Percentiles rank a stretch among this genome's conserved stretches.
Evolutionary conservation across 1,139 yeast species (phyloP).

Genomic region (Saccharomycopsis hybrid): DNA sequence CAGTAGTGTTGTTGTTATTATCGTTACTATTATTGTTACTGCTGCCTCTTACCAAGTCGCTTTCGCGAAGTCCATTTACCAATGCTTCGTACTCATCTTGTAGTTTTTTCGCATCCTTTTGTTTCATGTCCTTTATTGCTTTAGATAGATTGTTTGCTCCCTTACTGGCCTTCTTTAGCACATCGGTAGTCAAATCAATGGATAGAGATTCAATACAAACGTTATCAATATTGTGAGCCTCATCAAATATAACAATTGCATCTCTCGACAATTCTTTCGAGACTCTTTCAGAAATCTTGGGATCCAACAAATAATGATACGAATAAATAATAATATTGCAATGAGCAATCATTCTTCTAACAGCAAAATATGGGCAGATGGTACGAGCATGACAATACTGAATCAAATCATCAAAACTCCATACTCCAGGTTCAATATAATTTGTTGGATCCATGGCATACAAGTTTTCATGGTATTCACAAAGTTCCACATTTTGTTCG

Average conservation of each 20-base stretch:
- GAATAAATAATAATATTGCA: constrained; percentile 94
- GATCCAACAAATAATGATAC: constrained; percentile 91
- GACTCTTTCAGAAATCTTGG: constrained; percentile 93
- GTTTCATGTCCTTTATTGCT: constrained; percentile 77
- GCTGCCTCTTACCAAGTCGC: constrained; percentile 66
- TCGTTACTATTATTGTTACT: too few relatives aligned
- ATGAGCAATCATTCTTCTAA: constrained; percentile 94
- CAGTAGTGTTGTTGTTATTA: not conserved
- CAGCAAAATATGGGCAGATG: constrained; percentile 95
- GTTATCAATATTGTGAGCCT: constrained; percentile 97
- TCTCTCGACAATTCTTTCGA: constrained; percentile 89
- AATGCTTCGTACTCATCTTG: constrained; percentile 87
- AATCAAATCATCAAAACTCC: constrained; percentile 79
- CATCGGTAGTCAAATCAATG: constrained; percentile 81
- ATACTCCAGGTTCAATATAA: constrained; percentile 86
- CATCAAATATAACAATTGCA: constrained; percentile 91
- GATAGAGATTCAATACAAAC: constrained; percentile 96
- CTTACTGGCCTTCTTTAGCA: constrained; percentile 63
- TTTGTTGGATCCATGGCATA: constrained; percentile 83
- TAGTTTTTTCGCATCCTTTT: constrained; percentile 72
- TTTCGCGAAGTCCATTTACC: constrained; percentile 80
- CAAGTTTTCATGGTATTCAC: constrained; percentile 86
- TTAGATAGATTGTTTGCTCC: constrained; percentile 76
- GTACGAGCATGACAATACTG: constrained; percentile 70
- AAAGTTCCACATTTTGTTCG: constrained; percentile 50